These are phyloP conservation scores for Mollisia scopiformis DNA, from an alignment of 2,329 filamentous ascomycete species.

Conservation along the genomic window DNA sequence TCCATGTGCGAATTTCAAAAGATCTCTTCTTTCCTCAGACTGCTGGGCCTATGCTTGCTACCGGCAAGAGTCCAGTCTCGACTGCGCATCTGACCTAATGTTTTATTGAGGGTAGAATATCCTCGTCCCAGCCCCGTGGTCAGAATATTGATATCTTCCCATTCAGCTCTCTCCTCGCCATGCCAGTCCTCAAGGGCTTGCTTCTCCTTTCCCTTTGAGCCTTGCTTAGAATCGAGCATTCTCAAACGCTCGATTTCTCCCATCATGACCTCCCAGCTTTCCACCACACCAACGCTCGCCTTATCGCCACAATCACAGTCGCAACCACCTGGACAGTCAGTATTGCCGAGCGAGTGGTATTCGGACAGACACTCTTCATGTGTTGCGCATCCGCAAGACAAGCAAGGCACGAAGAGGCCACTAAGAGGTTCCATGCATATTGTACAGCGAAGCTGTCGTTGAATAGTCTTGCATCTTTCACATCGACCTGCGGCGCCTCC, in stretches of 20 bases:
- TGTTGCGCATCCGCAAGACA: conserved; percentile 64
- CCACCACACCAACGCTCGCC: conserved; percentile 58
- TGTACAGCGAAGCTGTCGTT: conserved; percentile 62
- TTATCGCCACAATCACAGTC: conserved; percentile 65
- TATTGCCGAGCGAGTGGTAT: conserved; percentile 43
- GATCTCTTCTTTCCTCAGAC: conserved; percentile 33
- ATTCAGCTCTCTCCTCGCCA: conserved; percentile 28
- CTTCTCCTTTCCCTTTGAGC: conserved; percentile 16
- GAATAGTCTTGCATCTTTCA: conserved; percentile 54
- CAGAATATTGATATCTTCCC: conserved; percentile 27
- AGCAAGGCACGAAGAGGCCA: conserved; percentile 62
- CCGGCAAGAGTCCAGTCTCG: conserved; percentile 32
- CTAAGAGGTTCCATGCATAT: conserved; percentile 65
- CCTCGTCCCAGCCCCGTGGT: conserved; percentile 24
- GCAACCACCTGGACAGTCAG: conserved; percentile 63
- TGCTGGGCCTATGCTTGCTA: conserved; percentile 33
- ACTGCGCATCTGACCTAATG: conserved; percentile 32
- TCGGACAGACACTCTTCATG: conserved; percentile 54
- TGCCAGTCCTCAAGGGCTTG: conserved; percentile 28
- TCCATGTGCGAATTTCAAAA: conserved; percentile 8
- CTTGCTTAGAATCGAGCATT: conserved; percentile 20
- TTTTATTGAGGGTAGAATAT: conserved; percentile 33
- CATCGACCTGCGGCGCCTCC: conserved; percentile 51
- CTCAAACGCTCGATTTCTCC: conserved; percentile 39
- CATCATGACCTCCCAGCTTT: conserved; percentile 62